Evolutionary conservation across 2,329 filamentous ascomycete genomes (phyloP), one percentile per base, ranked within the genome.

Genomic region (Didymosphaeria variabile): DNA sequence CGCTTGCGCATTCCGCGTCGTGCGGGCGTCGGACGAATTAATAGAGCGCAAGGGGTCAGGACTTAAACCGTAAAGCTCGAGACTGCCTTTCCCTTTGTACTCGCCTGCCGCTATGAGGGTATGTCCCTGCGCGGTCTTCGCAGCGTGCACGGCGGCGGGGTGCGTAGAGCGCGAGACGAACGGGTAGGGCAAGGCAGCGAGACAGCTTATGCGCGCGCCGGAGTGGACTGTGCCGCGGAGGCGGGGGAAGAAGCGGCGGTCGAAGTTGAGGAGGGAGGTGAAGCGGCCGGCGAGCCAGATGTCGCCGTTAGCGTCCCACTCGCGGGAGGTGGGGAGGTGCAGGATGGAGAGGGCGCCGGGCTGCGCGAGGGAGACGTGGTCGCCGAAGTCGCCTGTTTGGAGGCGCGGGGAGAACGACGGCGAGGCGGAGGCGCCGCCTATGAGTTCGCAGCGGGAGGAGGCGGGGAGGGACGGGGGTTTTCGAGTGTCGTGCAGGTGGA

Each of bases 211-310:
- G 6, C 90, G 85, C 0, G 91, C 92, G 2, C 94, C 94, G 0
- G 93, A 97, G 77, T 97, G 89, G 10, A 97, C 89, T 0, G 92
- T 92, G 6, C 88, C 90, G 61, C 88, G 86, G 8, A 97, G 85
- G 17, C 87, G 86, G 0, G 93, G 92, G 71, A 97, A 96, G 77
- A 87, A 92, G 47, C 94, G 90, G 3, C 93, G 87, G 73, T 97
- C 93, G 79, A 97, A 98, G 73, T 93, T 90, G 3, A 97, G 82
- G 59, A 97, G 92, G 70, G 89, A 94, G 5, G 93, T 91, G 74
- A 97, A 97, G 17, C 94, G 88, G 0, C 94, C 94, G 5, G 91
- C 92, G 38, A 97, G 88, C 80, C 94, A 94, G 44, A 98, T 95
- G 32, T 95, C 91, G 61, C 90, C 86, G 53, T 92, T 91, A 19